These are phyloP conservation scores for Boletus sensibilis DNA, from an alignment of 768 basidiomycete genomes.

Conservation along the genomic window DNA sequence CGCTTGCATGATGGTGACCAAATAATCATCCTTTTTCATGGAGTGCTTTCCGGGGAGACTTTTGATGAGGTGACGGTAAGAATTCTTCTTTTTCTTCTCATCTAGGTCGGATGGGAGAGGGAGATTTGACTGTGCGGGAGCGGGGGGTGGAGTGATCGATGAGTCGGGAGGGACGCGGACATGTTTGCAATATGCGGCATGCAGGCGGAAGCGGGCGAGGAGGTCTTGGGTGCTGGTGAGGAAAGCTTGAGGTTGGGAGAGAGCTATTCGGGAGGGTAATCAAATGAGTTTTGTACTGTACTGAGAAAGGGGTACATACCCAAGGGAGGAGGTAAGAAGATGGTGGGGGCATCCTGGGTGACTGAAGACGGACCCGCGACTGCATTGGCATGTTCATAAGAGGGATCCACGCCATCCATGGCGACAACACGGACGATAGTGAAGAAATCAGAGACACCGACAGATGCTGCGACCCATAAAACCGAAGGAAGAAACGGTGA, in stretches of 20 bases:
- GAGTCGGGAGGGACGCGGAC: conserved; percentile 52
- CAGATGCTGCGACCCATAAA: conserved; percentile 20
- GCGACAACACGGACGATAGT: conserved; percentile 17
- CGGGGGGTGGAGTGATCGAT: conserved; percentile 25
- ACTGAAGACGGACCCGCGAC: conserved; percentile 60
- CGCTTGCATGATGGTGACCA: conserved; percentile 60
- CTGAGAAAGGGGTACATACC: conserved; percentile 27
- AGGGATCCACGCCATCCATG: conserved; percentile 31
- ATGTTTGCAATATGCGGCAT: conserved; percentile 77
- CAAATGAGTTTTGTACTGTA: conserved; percentile 2
- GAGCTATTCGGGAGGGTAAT: conserved; percentile 23
- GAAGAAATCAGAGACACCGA: conserved; percentile 27
- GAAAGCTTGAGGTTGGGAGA: conserved; percentile 39
- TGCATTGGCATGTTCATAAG: conserved; percentile 45
- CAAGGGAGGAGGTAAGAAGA: conserved; percentile 34
- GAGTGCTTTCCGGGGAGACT: conserved; percentile 78
- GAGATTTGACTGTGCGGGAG: conserved; percentile 33
- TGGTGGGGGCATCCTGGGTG: conserved; percentile 17
- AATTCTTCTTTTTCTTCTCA: conserved; percentile 74
- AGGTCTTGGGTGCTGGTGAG: conserved; percentile 80
- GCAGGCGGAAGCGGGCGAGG: conserved; percentile 66
- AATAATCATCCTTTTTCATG: conserved; percentile 74
- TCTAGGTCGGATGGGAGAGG: conserved; percentile 53
- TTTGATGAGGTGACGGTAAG: conserved; percentile 75
- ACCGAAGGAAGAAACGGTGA: background rate